Base-by-base conservation (phyloP, 192 early-diverging fungal species). In the Coemansia sp. region DNA sequence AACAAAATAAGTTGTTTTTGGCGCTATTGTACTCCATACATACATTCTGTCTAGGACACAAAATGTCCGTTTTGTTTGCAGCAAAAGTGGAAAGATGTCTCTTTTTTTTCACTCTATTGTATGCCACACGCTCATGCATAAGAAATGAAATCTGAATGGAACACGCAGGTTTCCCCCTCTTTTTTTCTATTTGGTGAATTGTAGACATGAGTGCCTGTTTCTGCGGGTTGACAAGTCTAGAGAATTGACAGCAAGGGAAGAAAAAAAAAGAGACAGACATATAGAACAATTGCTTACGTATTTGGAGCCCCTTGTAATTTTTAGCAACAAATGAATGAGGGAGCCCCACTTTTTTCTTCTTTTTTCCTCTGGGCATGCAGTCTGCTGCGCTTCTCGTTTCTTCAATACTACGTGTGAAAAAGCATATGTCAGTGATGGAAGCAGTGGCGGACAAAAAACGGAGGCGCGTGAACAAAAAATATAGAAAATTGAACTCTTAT, bases 81-180 rank as follows among this genome's bases (percentile, higher is more conserved):
- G 43, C 14, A 19, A 21, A 21, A 19, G 47, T 49, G 47, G 47
- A 49, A 49, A 49, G 47, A 49, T 49, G 47, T 49, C 47, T 49
- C 47, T 49, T 58, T 58, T 13, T 58, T 33, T 35, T 9, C 13
- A 2, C 26, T 55, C 26, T 55, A 30, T 58, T 32, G 28, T 58
- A 7, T 52, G 49, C 26, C 26, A 52, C 49, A 19, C 49, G 49
- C 30, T 30, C 6, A 58, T 58, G 55, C 55, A 58, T 58, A 23
- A 14, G 55, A 58, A 58, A 58, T 58, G 52, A 55, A 55, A 55
- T 55, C 52, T 55, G 55, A 26, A 26, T 26, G 26, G 52, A 55
- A 32, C 52, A 30, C 52, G 55, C 55, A 58, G 55, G 13, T 8
- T 17, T 14, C 16, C 26, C 26, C 26, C 26, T 26, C 26, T 26